Conservation (phyloP, 2,329 filamentous ascomycete species). For the Nemania sp. region DNA sequence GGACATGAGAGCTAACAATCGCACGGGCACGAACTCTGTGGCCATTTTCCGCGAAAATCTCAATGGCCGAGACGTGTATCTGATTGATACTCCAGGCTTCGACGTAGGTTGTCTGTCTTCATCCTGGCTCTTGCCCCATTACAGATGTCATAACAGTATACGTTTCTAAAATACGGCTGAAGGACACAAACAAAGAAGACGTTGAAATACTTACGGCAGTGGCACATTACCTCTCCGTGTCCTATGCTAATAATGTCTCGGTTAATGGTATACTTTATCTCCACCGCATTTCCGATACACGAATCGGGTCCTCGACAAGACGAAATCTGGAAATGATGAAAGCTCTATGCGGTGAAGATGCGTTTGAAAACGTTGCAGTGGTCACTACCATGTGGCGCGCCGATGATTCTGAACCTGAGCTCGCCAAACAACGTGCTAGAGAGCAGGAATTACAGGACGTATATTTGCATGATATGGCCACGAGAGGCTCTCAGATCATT, state of each 20-base stretch:
- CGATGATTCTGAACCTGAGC: background rate
- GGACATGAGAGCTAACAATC: background rate
- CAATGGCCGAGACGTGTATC: too few species aligned
- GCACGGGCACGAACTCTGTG: conserved; percentile 10
- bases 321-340: conserved; percentile 19
- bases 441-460: conserved; percentile 9
- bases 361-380: conserved; percentile 10
- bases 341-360: conserved; percentile 12
- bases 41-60: conserved; percentile 9
- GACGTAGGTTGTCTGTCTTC: background rate
- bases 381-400: conserved; percentile 14
- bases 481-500: background rate
- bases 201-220: conserved; percentile 13
- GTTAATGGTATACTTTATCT: conserved; percentile 20
- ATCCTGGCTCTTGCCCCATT: background rate
- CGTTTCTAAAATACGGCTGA: background rate
- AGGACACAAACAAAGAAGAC: conserved; percentile 16
- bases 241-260: conserved; percentile 9
- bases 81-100: too few species aligned
- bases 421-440: conserved; percentile 8
- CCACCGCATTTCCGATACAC: conserved; percentile 13
- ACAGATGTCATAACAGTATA: background rate
- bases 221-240: conserved; percentile 16
- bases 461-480: conserved; percentile 3
- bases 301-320: conserved; percentile 9